Base-by-base conservation (phyloP, 306 rosid genomes). In the Pterocarpus macrocarpus region DNA sequence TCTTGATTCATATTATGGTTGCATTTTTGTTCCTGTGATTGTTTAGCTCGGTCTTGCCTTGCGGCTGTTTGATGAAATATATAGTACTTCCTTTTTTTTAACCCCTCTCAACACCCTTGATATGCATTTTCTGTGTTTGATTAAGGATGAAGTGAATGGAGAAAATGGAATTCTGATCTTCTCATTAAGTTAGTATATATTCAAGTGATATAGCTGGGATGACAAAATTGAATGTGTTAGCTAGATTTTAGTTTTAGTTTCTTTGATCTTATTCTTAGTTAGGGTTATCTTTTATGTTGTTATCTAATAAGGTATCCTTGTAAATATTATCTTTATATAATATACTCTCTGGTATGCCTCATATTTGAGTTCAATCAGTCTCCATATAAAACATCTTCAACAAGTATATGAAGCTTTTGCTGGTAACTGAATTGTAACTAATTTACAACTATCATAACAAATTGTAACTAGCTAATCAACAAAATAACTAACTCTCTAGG, bases 61-160 rank as follows among this genome's bases (percentile, higher is more conserved):
- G 17, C 79, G 82, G 36, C 73, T 89, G 90, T 86, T 83, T 69
- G 94, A 80, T 89, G 56, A 80, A 92, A 83, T 83, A 79, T 70
- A 7, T 85, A 70, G 43, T 49, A 38, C 7, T 22, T 80, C 16
- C 9, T 11, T 39, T 75, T 0, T n/a, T 28, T 15, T 75, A 13
- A 2, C 14, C 7, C 28, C 22, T 67, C 78, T 44, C 32, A 47
- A 64, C 33, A 13, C 39, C 8, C 57, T 77, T 45, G 36, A 34
- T 76, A 8, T 45, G 13, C 1, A 45, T 45, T 8, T 2, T 44
- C 5, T 44, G 49, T 44, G 49, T 44, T 44, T 8, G 2, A 44
- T 5, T 44, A 44, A 47, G 9, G 15, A 14, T 43, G 53, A 47
- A 47, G 12, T 47, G 53, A 47, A 2, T 47, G 53, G 15, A 43